Base-by-base conservation (phyloP, 2,329 filamentous ascomycete species). In the Esteya vermicola region DNA sequence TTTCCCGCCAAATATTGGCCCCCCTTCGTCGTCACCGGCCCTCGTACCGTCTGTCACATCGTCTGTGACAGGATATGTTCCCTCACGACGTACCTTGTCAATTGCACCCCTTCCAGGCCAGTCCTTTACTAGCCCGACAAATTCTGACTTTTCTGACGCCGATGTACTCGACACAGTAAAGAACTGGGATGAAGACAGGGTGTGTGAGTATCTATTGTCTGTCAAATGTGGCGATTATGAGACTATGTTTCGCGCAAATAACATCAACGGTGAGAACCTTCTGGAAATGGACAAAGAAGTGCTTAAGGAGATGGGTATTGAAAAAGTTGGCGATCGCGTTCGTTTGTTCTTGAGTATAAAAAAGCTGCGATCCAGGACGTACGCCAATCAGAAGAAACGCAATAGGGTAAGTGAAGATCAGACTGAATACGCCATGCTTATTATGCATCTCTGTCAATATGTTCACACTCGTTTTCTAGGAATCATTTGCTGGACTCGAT, bases 251-350 rank as follows among this genome's bases (percentile, higher is more conserved):
- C 63, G 83, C 61, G 78, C 78, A 55, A 94, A 98, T 58, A 85
- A 96, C 59, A 95, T 98, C 65, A 98, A 91, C 56, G 91, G 91
- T 52, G 86, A 95, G 63, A 95, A 93, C 55, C 68, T 98, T 33
- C 71, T 98, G 50, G 91, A 98, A 62, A 89, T 95, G 70, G 91
- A 98, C 60, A 93, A 94, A 66, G 81, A 86, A 41, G 85, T 93
- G 31, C 70, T 98, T 47, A 93, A 94, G 60, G 91, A 98, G 59
- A 93, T 98, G 76, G 91, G 91, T 33, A 89, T 98, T 51, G 93
- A 94, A 51, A 98, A 96, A 61, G 84, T 98, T 48, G 91, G 91
- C 47, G 91, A 98, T 59, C 79, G 91, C 40, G 89, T 98, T 27
- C 83, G 89, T 47, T 80, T 98, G 45, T 88, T 85, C 52, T 70